Conservation (phyloP, 805 yeast species). For the Wickerhamiella occidentalis region DNA sequence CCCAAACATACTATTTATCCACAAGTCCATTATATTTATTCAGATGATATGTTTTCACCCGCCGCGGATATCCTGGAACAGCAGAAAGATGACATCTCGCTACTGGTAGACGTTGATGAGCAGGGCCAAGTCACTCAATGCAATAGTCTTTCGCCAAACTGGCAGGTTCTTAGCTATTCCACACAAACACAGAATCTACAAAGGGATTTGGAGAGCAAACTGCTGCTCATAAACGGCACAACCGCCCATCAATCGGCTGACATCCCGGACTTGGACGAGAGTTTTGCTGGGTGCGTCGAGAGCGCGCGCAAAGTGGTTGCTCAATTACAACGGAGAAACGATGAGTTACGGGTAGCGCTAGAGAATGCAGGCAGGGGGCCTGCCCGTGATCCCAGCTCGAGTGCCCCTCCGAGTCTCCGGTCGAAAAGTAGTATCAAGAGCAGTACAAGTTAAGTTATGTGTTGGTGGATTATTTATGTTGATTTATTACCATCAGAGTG, state of each 20-base stretch:
- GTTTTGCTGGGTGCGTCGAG: constrained; percentile 14
- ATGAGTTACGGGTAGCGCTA: constrained; percentile 14
- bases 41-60: constrained; percentile 29
- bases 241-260: constrained; percentile 18
- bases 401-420: not conserved
- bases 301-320: constrained; percentile 15
- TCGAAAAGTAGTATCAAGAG: not conserved
- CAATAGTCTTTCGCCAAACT: constrained; percentile 28
- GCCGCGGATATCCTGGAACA: constrained; percentile 26
- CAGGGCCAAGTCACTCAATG: constrained; percentile 25
- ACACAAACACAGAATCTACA: constrained; percentile 18
- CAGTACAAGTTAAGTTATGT: not conserved
- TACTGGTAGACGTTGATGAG: constrained; percentile 30
- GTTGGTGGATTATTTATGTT: too few species aligned
- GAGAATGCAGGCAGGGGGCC: constrained; percentile 2
- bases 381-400: not conserved
- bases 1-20: constrained; percentile 25
- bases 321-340: constrained; percentile 17
- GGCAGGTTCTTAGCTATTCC: constrained; percentile 28
- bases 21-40: constrained; percentile 29
- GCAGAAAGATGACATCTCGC: constrained; percentile 24
- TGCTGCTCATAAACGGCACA: constrained; percentile 17
- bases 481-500: too few species aligned
- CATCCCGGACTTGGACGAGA: constrained; percentile 16
- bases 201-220: constrained; percentile 13